phyloP scores from a whole-genome alignment of 768 basidiomycete genomes.

The Leccinum subgranulosum region DNA sequence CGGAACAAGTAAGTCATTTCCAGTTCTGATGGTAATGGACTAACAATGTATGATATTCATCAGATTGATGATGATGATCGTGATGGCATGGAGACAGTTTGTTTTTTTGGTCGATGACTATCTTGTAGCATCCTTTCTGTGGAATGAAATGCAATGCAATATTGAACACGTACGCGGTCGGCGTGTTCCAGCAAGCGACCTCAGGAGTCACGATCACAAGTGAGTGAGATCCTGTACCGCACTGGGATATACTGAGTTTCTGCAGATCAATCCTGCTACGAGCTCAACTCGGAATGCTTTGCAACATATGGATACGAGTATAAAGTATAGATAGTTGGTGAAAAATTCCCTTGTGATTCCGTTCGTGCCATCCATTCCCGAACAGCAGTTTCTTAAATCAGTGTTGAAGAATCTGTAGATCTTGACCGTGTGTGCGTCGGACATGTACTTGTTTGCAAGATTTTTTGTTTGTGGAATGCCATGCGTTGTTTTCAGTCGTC shows the following conservation, averaged over 20 bases:
- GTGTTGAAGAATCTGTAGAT: constrained; percentile 40
- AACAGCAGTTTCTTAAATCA: constrained; percentile 60
- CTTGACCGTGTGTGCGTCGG: constrained; percentile 3
- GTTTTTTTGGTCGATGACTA: no score
- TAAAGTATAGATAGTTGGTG: constrained; percentile 28
- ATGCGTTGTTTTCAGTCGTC: constrained; percentile 20
- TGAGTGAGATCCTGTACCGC: constrained; percentile 25
- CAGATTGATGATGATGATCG: no score
- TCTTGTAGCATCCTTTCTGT: no score
- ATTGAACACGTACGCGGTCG: constrained; percentile 70
- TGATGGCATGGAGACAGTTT: no score
- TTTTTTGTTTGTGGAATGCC: constrained; percentile 14
- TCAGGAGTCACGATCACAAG: constrained; percentile 64
- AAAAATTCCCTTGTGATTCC: constrained; percentile 15
- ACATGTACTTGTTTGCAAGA: constrained; percentile 4
- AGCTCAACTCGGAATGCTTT: constrained; percentile 45
- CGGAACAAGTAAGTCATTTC: no score
- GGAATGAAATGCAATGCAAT: background rate
- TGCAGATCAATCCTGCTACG: constrained; percentile 71
- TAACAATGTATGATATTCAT: no score
- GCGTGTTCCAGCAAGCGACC: constrained; percentile 79
- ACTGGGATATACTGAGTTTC: background rate
- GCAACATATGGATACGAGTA: constrained; percentile 83
- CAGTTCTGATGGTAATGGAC: no score
- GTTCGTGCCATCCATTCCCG: constrained; percentile 43